phyloP scores from a whole-genome alignment of 169 alveolate genomes.

The Eimeria necatrix region DNA sequence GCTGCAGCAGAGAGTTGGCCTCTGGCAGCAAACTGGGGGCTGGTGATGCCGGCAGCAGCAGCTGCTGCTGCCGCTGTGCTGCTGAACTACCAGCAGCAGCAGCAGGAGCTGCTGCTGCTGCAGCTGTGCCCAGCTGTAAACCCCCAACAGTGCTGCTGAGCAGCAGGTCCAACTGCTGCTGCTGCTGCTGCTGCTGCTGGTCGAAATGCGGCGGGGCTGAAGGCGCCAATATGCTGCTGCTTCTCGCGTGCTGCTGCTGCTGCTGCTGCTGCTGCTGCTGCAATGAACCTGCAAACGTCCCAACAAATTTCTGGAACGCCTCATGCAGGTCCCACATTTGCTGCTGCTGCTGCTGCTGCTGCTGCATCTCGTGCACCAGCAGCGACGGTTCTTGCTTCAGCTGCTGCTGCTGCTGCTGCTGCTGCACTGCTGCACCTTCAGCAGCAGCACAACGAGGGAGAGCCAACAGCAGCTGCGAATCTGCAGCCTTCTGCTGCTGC shows the following conservation, averaged over 20 bases:
- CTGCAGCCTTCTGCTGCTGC: constrained; percentile 2
- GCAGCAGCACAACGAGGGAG: background rate
- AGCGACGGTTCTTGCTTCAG: background rate
- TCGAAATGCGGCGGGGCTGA: background rate
- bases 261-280: constrained; percentile 40
- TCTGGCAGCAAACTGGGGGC: background rate
- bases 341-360: constrained; percentile 18
- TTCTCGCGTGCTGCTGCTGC: background rate
- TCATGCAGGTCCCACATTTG: constrained; percentile 37
- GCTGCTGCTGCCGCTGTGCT: constrained; percentile 22
- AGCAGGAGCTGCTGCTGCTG: constrained; percentile 50
- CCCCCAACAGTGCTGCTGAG: constrained; percentile 24
- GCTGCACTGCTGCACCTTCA: constrained; percentile 22
- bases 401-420: constrained; percentile 47
- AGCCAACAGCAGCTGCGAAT: background rate
- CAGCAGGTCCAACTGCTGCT: constrained; percentile 18
- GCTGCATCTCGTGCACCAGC: background rate
- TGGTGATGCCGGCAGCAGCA: background rate
- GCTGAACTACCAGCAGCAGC: background rate
- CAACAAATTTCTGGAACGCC: background rate
- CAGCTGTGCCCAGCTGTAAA: constrained; percentile 9
- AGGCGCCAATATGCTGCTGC: background rate
- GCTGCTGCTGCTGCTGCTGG: constrained; percentile 52
- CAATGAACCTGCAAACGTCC: background rate
- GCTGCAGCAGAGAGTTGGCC: background rate